Conservation (phyloP, 129 eudicot species). For the Arctium minus region DNA sequence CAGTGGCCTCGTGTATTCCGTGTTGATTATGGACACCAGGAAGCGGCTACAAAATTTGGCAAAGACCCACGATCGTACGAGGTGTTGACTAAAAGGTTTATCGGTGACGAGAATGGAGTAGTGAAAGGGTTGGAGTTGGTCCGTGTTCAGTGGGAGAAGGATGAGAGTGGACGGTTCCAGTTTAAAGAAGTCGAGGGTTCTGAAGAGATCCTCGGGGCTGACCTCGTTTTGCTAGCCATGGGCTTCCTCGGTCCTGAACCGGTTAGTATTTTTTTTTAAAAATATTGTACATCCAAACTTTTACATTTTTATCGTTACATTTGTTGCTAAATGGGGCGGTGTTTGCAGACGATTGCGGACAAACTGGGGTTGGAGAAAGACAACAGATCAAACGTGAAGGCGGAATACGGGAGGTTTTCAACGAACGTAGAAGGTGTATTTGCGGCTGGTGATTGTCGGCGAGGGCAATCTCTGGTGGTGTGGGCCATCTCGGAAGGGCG, state of each 20-base stretch:
- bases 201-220: slow-evolving; percentile 80
- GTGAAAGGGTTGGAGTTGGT: slow-evolving; percentile 87
- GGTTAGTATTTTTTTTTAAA: slow-evolving; percentile 51
- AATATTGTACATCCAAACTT: background rate
- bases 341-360: slow-evolving; percentile 64
- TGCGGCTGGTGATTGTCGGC: slow-evolving; percentile 97
- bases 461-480: slow-evolving; percentile 97
- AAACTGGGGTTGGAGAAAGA: slow-evolving; percentile 84
- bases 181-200: slow-evolving; percentile 95
- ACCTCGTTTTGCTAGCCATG: slow-evolving; percentile 88
- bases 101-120: slow-evolving; percentile 79
- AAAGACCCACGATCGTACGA: slow-evolving; percentile 92
- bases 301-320: background rate
- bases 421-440: slow-evolving; percentile 82
- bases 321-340: background rate
- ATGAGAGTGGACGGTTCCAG: slow-evolving; percentile 82
- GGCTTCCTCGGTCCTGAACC: slow-evolving; percentile 98
- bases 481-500: slow-evolving; percentile 99
- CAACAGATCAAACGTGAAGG: slow-evolving; percentile 88
- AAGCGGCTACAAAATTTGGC: slow-evolving; percentile 88
- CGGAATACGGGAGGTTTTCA: slow-evolving; percentile 81
- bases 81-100: slow-evolving; percentile 84
- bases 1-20: slow-evolving; percentile 99
- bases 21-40: slow-evolving; percentile 97
- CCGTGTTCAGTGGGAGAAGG: slow-evolving; percentile 86